Evolutionary conservation across 306 rosid species (phyloP), one percentile per base, ranked within the genome.

Genomic region (Cicer arietinum): DNA sequence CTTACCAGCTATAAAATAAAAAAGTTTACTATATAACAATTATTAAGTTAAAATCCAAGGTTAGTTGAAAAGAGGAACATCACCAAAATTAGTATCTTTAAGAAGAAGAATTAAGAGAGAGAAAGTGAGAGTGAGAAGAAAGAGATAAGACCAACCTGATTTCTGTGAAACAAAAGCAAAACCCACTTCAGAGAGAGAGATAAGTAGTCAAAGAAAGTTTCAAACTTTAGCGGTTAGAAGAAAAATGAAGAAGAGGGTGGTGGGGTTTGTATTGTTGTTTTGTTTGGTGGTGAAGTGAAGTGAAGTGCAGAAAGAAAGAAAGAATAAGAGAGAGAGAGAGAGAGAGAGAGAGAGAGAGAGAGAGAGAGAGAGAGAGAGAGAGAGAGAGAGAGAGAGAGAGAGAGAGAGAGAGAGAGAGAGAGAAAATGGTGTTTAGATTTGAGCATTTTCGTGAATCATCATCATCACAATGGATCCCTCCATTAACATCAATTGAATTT

Each of bases 101-200:
- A 67, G 67, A 66, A 71, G 50, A 80, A 4, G 1, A 78, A 73
- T 67, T 57, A 40, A 7, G 11, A 54, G 63, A 50, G 67, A 50
- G 77, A 64, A 53, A 40, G 17, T 9, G 20, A 1, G 46, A 54
- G 66, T 30, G 63, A 52, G 14, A 16, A 59, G 79, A 78, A 48
- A 61, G 45, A 84, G 61, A 48, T 40, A 16, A 48, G 13, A 83
- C 69, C 43, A 77, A 92, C 97, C 97, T 88, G 90, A 58, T 67
- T 64, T 79, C 43, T 73, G 65, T 73, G 85, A 81, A 30, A 50
- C 39, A 77, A 54, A 63, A 60, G 60, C 40, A 62, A 81, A 67
- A 53, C 81, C 81, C 74, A 54, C 67, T 79, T 58, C 72, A 67
- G 84, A 77, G 60, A 79, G 56, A 48, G 67, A 68, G 35, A 30